Evolutionary conservation across 2,329 filamentous ascomycete genomes (phyloP), one percentile per base, ranked within the genome.

Genomic region (Fusarium xyrophilum): DNA sequence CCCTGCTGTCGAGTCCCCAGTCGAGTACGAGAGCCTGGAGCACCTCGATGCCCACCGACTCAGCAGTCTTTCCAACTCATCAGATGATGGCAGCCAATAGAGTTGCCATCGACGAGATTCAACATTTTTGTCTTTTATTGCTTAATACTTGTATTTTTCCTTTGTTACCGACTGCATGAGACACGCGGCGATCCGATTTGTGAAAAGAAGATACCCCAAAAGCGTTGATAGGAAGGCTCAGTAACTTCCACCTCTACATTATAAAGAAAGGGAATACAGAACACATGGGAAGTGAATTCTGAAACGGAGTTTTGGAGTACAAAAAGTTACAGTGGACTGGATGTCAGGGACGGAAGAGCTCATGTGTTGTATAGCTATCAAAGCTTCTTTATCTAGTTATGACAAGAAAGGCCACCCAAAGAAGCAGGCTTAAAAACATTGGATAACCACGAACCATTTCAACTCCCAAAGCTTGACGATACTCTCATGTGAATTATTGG

Each of bases 11-110:
- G 76, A 79, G 62, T 76, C 78, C 19, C 78, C 77, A 5, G 67
- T 79, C 40, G 76, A 79, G 60, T 82, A 82, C 25, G 81, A 82
- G 28, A 70, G 77, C 38, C 76, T 84, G 32, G 76, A 77, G 70
- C 69, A 66, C 23, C 65, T 78, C 51, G 73, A 77, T 47, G 76
- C 77, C 48, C 70, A 72, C 54, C 60, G 72, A 48, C 67, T 73
- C n/a, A 74, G 72, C 65, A 58, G 68, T 30, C 12, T 65, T 33
- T 70, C 59, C 59, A 70, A 68, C 55, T 68, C 67, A 12, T 69
- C 57, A 39, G 70, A 67, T 35, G 70, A 67, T 28, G 56, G 57
- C 55, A 60, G 47, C 60, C 60, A 50, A 72, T 68, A 48, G 63
- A 52, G 36, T 27, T 56, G n/a, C 19, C 47, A 25, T 43, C 28